These are phyloP conservation scores for Erysiphe pulchra DNA, from an alignment of 2,329 filamentous ascomycete genomes.

Conservation along the genomic window DNA sequence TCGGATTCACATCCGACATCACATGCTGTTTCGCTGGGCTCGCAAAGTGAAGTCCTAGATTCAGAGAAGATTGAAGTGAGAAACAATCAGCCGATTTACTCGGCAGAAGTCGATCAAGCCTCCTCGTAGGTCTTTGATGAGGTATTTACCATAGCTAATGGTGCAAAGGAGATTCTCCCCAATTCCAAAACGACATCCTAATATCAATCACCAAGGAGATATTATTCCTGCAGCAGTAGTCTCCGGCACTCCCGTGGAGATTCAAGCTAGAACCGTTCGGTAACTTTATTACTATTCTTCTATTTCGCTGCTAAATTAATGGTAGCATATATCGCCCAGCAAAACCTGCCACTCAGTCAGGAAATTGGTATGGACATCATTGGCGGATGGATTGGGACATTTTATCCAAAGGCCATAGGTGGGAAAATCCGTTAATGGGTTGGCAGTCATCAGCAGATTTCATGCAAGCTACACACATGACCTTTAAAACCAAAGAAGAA, in stretches of 20 bases:
- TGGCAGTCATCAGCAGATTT: conserved; percentile 91
- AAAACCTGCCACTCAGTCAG: conserved; percentile 93
- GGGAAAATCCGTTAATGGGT: conserved; percentile 96
- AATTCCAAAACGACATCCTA: conserved; percentile 67
- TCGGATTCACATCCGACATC: too few relatives aligned
- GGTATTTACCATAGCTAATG: conserved; percentile 3
- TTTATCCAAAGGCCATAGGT: conserved; percentile 71
- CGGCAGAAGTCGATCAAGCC: conserved; percentile 57
- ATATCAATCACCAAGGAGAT: conserved; percentile 61
- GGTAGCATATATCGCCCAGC: conserved; percentile 68
- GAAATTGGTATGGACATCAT: conserved; percentile 54
- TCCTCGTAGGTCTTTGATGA: conserved; percentile 44
- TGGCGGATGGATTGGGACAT: conserved; percentile 99
- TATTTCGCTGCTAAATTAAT: conserved; percentile 3
- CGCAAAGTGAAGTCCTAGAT: too few relatives aligned
- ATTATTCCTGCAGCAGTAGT: conserved; percentile 59
- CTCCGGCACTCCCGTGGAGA: conserved; percentile 77
- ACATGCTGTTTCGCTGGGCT: too few relatives aligned
- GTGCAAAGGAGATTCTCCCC: conserved; percentile 58
- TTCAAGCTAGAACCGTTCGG: conserved; percentile 86
- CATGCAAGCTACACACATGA: conserved; percentile 82
- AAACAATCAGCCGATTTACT: conserved; percentile 50
- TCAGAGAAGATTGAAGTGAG: conserved; percentile 1
- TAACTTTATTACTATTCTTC: conserved; percentile 20
- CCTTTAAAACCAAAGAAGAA: conserved; percentile 83